These are phyloP conservation scores for Podospora pseudocomata DNA, from an alignment of 495 filamentous ascomycete species.

Conservation along the genomic window DNA sequence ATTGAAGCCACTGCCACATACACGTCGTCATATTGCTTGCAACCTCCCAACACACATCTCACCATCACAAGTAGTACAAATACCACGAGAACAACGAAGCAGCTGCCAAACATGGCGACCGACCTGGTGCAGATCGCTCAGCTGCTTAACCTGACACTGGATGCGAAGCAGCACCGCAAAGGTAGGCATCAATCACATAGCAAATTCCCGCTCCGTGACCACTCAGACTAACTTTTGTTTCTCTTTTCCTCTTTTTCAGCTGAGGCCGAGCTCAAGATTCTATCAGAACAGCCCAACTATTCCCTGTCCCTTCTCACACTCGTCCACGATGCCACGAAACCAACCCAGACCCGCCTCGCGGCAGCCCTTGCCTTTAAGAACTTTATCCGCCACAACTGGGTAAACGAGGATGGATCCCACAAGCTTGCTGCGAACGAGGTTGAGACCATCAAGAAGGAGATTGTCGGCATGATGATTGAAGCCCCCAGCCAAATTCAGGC, in stretches of 20 bases:
- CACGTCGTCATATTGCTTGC: neutral
- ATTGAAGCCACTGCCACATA: conserved; percentile 4
- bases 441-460: conserved; percentile 80
- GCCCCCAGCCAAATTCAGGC: conserved; percentile 82
- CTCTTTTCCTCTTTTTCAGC: conserved; percentile 50
- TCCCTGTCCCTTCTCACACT: conserved; percentile 85
- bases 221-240: conserved; percentile 18
- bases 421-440: conserved; percentile 79
- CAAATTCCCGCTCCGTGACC: neutral
- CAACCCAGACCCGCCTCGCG: conserved; percentile 76
- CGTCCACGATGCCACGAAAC: conserved; percentile 66
- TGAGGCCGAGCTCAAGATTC: conserved; percentile 68
- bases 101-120: conserved; percentile 62
- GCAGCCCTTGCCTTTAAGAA: conserved; percentile 97
- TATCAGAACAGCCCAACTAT: conserved; percentile 78
- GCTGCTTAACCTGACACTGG: conserved; percentile 81
- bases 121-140: conserved; percentile 68
- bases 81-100: neutral
- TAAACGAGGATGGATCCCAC: conserved; percentile 82
- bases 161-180: conserved; percentile 81
- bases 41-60: neutral
- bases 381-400: conserved; percentile 79
- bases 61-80: neutral
- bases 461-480: conserved; percentile 94
- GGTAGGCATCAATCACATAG: conserved; percentile 46